Conservation (phyloP, 495 filamentous ascomycete species). For the Annulohypoxylon bovei region DNA sequence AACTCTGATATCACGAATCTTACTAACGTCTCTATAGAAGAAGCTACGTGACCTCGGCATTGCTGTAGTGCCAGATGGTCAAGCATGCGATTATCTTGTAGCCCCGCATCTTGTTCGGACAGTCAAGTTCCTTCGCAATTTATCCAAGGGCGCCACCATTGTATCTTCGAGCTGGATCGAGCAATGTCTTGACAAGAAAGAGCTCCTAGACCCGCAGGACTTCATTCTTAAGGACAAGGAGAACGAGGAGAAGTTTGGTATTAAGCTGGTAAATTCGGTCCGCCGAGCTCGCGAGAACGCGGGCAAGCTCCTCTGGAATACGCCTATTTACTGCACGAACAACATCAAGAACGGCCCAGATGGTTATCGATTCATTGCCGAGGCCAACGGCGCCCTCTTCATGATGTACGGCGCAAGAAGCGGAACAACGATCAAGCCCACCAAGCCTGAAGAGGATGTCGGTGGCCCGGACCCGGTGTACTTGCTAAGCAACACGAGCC, state of each 20-base stretch:
- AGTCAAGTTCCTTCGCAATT: slow-evolving; percentile 87
- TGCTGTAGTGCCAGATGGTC: slow-evolving; percentile 75
- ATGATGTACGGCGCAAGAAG: slow-evolving; percentile 78
- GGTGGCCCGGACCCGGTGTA: slow-evolving; percentile 76
- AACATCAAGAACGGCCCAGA: slow-evolving; percentile 81
- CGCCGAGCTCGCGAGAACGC: slow-evolving; percentile 77
- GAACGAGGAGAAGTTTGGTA: slow-evolving; percentile 73
- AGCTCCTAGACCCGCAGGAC: slow-evolving; percentile 65
- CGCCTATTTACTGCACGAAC: slow-evolving; percentile 82
- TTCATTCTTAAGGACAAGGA: slow-evolving; percentile 74
- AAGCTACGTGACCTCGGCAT: slow-evolving; percentile 87
- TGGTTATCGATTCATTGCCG: slow-evolving; percentile 82
- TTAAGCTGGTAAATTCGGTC: slow-evolving; percentile 72
- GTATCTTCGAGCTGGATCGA: slow-evolving; percentile 83
- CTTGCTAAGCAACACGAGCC: slow-evolving; percentile 70
- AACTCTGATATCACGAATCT: slow-evolving; percentile 1
- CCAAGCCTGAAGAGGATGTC: slow-evolving; percentile 65
- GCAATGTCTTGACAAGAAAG: slow-evolving; percentile 68
- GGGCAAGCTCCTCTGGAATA: slow-evolving; percentile 73
- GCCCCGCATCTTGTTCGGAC: slow-evolving; percentile 88
- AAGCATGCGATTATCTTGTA: slow-evolving; percentile 84
- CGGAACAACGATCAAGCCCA: slow-evolving; percentile 66
- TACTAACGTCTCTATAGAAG: slow-evolving; percentile 63
- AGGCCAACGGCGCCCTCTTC: slow-evolving; percentile 87
- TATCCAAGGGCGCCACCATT: slow-evolving; percentile 80